Evolutionary conservation across 2,329 filamentous ascomycete species (phyloP).

Genomic region (Paecilomyces formosus): DNA sequence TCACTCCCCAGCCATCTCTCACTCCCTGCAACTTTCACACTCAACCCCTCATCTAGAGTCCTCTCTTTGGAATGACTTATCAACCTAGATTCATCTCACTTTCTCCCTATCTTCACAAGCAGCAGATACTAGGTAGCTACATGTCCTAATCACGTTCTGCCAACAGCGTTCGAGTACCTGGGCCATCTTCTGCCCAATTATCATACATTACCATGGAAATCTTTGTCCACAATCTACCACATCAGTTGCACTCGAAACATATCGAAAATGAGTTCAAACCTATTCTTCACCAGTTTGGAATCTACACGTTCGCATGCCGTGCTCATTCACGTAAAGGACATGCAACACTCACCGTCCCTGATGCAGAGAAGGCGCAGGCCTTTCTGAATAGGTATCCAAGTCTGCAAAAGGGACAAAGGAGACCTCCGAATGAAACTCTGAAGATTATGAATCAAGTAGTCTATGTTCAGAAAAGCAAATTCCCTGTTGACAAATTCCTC

Average conservation of each 20-base stretch:
- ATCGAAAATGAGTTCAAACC: slow-evolving; percentile 13
- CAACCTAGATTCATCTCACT: not conserved
- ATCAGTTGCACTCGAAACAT: slow-evolving; percentile 11
- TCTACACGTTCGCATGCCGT: slow-evolving; percentile 14
- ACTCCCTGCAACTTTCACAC: not conserved
- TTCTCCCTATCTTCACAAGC: not conserved
- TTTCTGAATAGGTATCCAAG: slow-evolving; percentile 11
- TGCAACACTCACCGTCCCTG: slow-evolving; percentile 14
- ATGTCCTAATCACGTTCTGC: not conserved
- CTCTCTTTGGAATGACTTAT: not conserved
- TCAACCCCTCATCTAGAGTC: not conserved
- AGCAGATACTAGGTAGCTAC: not conserved
- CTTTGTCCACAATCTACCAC: slow-evolving; percentile 17
- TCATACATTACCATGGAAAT: slow-evolving; percentile 14
- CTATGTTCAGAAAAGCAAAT: slow-evolving; percentile 10
- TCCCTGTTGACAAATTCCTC: slow-evolving; percentile 10
- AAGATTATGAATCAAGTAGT: slow-evolving; percentile 11
- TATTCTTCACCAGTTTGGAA: slow-evolving; percentile 11
- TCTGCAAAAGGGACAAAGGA: slow-evolving; percentile 5
- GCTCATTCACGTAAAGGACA: slow-evolving; percentile 10
- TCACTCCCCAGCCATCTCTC: not conserved
- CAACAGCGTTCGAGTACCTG: not conserved
- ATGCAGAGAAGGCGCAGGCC: slow-evolving; percentile 9
- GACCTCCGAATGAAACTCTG: slow-evolving; percentile 4
- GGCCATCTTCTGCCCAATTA: not conserved